phyloP scores from a whole-genome alignment of 495 filamentous ascomycete species.

The Stereocaulon alpinum region DNA sequence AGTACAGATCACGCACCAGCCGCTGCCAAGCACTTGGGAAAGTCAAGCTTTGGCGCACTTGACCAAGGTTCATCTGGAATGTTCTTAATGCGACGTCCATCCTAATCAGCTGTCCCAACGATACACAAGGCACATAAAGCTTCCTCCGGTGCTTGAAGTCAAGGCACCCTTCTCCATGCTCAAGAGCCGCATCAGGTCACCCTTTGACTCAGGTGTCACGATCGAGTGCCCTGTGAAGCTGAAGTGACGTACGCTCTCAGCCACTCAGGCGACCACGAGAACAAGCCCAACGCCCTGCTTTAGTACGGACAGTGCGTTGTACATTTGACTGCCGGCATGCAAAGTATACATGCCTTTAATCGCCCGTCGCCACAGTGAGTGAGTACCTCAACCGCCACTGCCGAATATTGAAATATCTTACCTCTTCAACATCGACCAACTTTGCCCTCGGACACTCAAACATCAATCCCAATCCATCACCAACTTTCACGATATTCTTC shows the following conservation, averaged over 20 bases:
- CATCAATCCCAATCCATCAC: neutral
- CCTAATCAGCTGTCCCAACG: too few species aligned
- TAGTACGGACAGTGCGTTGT: conserved; percentile 3
- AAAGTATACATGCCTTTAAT: neutral
- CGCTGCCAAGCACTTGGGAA: neutral
- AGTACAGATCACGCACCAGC: neutral
- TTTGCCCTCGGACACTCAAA: neutral
- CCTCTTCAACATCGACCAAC: neutral
- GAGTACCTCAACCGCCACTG: neutral
- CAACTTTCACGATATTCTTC: neutral
- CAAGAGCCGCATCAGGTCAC: too few species aligned
- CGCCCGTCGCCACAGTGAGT: neutral
- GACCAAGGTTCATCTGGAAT: too few species aligned
- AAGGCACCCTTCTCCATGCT: neutral
- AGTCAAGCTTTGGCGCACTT: too few species aligned
- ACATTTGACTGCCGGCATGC: conserved; percentile 3
- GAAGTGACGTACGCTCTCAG: conserved; percentile 9
- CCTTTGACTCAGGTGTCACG: too few species aligned
- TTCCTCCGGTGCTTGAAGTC: neutral
- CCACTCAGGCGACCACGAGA: neutral
- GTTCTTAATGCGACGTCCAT: too few species aligned
- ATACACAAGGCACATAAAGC: neutral
- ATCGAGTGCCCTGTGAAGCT: conserved; percentile 1
- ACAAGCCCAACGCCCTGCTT: neutral
- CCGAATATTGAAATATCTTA: neutral